phyloP scores from a whole-genome alignment of 352 stramenopile species.

The Peronospora destructor region DNA sequence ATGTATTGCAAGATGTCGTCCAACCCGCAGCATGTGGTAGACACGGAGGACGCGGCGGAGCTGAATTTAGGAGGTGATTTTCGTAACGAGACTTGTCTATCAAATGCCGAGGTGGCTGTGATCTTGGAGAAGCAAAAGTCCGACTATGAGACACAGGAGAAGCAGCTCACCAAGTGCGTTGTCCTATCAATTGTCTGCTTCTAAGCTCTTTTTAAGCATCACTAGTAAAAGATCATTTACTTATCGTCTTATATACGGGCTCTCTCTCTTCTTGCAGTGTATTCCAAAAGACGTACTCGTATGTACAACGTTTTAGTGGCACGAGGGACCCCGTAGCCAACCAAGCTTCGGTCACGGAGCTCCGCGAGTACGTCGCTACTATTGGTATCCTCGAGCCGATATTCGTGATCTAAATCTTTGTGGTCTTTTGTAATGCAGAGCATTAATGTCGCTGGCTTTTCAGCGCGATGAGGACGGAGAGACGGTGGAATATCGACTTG shows the following conservation, averaged over 20 bases:
- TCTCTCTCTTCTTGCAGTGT: conserved; percentile 37
- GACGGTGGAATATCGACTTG: conserved; percentile 68
- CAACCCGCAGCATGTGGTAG: conserved; percentile 83
- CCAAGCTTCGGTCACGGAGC: conserved; percentile 83
- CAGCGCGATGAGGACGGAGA: conserved; percentile 67
- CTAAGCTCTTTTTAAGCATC: too few species aligned
- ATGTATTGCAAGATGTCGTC: conserved; percentile 39
- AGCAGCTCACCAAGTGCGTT: conserved; percentile 76
- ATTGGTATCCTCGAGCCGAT: background rate
- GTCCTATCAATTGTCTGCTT: too few species aligned
- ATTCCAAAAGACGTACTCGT: conserved; percentile 89
- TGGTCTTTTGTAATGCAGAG: conserved; percentile 28
- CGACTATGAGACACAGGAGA: conserved; percentile 88
- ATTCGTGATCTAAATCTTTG: background rate
- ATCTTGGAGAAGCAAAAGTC: conserved; percentile 88
- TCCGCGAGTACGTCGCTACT: conserved; percentile 62
- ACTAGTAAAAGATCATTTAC: background rate
- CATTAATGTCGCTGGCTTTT: conserved; percentile 81
- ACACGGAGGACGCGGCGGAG: conserved; percentile 87
- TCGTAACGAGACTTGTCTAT: conserved; percentile 83
- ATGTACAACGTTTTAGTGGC: conserved; percentile 86
- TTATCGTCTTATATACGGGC: background rate
- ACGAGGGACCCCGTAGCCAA: conserved; percentile 89
- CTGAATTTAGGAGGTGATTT: conserved; percentile 87
- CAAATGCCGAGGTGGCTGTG: conserved; percentile 85